phyloP scores from a whole-genome alignment of 495 filamentous ascomycete species.

The Podospora sp. region DNA sequence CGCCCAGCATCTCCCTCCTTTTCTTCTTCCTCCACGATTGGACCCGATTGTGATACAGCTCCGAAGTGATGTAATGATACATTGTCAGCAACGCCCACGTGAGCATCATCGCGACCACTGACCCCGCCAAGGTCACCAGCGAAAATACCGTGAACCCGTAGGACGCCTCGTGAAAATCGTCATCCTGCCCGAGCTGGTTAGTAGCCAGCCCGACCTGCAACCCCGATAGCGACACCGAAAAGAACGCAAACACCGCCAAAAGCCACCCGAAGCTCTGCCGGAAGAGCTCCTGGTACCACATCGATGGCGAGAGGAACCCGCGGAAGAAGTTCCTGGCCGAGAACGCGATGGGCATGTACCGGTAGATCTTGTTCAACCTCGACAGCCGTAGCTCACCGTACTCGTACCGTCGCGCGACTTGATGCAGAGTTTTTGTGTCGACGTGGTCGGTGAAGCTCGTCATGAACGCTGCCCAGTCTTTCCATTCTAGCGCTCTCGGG shows the following conservation, averaged over 20 bases:
- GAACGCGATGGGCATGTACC: not conserved
- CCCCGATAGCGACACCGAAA: constrained; percentile 9
- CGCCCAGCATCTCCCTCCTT: not conserved
- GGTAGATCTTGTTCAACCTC: constrained; percentile 18
- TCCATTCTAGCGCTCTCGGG: constrained; percentile 4
- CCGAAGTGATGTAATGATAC: not conserved
- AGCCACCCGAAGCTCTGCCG: constrained; percentile 1
- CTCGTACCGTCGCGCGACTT: not conserved
- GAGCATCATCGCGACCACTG: not conserved
- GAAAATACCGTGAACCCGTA: constrained; percentile 13
- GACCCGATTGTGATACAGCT: not conserved
- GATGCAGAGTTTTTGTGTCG: not conserved
- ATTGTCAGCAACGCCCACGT: not conserved
- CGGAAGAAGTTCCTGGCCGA: not conserved
- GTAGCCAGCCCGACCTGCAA: constrained; percentile 18
- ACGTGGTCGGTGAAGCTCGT: constrained; percentile 2
- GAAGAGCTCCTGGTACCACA: constrained; percentile 8
- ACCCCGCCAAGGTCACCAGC: not conserved
- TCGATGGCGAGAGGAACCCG: constrained; percentile 15
- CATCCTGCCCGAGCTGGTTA: not conserved
- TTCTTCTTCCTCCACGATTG: not conserved
- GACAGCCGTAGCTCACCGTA: constrained; percentile 21
- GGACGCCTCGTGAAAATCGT: not conserved
- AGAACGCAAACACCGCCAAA: constrained; percentile 9
- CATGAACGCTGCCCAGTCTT: not conserved